Percentiles rank a stretch among this genome's conserved stretches.
Evolutionary conservation across 176 grass and related monocot genomes (phyloP).

Genomic region (Zea luxurians): DNA sequence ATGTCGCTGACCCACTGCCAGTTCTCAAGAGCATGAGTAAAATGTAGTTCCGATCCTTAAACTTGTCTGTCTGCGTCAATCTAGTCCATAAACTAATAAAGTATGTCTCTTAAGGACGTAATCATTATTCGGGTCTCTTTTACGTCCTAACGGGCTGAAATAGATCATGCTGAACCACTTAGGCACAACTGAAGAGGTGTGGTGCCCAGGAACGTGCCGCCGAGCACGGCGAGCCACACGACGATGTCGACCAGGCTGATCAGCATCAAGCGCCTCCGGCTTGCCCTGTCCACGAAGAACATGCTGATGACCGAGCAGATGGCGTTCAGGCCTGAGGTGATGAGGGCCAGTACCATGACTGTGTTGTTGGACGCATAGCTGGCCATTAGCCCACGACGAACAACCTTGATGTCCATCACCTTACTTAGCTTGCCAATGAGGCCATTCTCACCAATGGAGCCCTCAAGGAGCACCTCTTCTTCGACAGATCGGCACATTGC

Average conservation of each 20-base stretch:
- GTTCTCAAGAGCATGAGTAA: no score
- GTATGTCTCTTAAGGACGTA: no score
- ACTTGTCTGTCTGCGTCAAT: no score
- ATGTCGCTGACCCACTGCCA: no score
- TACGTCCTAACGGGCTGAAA: no score
- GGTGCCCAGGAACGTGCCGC: slow-evolving; percentile 62
- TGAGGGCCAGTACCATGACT: slow-evolving; percentile 73
- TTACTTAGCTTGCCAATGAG: slow-evolving; percentile 64
- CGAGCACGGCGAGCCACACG: slow-evolving; percentile 59
- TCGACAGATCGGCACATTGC: slow-evolving; percentile 67
- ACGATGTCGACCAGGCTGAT: slow-evolving; percentile 79
- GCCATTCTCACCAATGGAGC: slow-evolving; percentile 59
- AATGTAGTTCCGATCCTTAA: no score
- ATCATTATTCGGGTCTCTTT: no score
- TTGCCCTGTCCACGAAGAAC: slow-evolving; percentile 82
- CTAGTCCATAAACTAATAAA: no score
- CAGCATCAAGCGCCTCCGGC: slow-evolving; percentile 73
- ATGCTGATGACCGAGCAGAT: slow-evolving; percentile 84
- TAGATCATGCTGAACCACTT: no score
- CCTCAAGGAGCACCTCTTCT: slow-evolving; percentile 73
- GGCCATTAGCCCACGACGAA: slow-evolving; percentile 72
- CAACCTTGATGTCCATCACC: slow-evolving; percentile 61
- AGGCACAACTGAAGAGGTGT: no score
- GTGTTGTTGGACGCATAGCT: slow-evolving; percentile 87
- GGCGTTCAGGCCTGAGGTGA: slow-evolving; percentile 86